phyloP scores from a whole-genome alignment of 164 flowering plant genomes.

The Dillenia suffruticosa region DNA sequence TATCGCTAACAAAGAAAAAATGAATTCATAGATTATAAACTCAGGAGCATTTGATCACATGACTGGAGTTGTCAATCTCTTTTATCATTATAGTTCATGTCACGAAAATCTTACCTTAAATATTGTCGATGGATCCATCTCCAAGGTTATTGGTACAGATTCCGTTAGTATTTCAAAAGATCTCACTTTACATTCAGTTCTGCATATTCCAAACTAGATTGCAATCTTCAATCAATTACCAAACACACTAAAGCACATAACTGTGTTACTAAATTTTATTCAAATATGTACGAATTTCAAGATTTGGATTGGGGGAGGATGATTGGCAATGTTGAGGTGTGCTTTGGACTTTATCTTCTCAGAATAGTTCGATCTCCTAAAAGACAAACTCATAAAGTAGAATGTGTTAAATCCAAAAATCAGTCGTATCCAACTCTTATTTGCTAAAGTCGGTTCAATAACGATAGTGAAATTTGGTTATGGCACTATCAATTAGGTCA shows the following conservation, averaged over 20 bases:
- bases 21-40: conserved; percentile 7
- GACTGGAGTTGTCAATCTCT: background rate
- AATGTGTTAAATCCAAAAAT: too few relatives aligned
- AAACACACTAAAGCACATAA: background rate
- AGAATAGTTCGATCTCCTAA: too few relatives aligned
- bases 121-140: background rate
- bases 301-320: too few relatives aligned
- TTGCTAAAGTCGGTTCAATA: background rate
- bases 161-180: background rate
- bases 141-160: background rate
- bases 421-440: background rate
- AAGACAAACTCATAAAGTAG: too few relatives aligned
- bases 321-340: too few relatives aligned
- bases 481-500: too few relatives aligned
- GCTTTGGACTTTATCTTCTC: too few relatives aligned
- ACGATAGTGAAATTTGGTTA: background rate
- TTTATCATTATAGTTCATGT: background rate
- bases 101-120: background rate
- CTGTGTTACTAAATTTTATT: background rate
- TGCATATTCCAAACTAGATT: background rate
- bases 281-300: too few relatives aligned
- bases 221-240: too few relatives aligned
- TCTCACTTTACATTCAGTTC: background rate
- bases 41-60: conserved; percentile 13
- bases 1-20: background rate